Base-by-base conservation (phyloP, 106 monocot genomes). In the Phalaenopsis equestris region DNA sequence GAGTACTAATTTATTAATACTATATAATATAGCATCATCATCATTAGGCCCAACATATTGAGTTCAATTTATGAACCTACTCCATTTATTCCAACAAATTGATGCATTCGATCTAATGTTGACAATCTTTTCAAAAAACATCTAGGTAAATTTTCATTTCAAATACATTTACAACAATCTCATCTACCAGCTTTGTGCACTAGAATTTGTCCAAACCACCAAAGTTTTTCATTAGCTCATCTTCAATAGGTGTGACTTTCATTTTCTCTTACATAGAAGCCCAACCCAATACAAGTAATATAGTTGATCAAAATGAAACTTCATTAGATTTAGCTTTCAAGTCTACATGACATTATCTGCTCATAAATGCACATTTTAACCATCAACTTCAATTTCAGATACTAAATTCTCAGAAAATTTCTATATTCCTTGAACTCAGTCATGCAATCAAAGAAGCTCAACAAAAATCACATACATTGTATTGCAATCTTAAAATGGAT, bases 11-110 rank as follows among this genome's bases (percentile, higher is more conserved):
- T 68, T 10, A 68, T 68, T 68, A 68, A 68, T 68, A 12, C 68
- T 36, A 68, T 37, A 68, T 68, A 37, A 68, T 12, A 68, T 68
- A n/a, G 21, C 68, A 68, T 68, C 68, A 68, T 36, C 68, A 37
- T 68, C 24, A 68, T 68, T 37, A 68, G 37, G 12, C 37, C 68
- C 36, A 30, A 11, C 10, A 36, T 68, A 23, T 23, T 67, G 11
- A 17, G 3, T 30, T 37, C 37, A 68, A 12, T 68, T 68, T 38
- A 68, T 9, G 37, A 37, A 68, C 36, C 36, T 2, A 68, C 36
- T 68, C 36, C 37, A 68, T 37, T 68, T 19, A 68, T 68, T 24
- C 67, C 0, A 37, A 68, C 37, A 9, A 68, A 68, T 61, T 61
- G 61, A 57, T 57, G 61, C 52, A 52, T 61, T 61, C 6, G 8